These are phyloP conservation scores for Metroxylon sagu DNA, from an alignment of 176 grass and related monocot species.

Conservation along the genomic window DNA sequence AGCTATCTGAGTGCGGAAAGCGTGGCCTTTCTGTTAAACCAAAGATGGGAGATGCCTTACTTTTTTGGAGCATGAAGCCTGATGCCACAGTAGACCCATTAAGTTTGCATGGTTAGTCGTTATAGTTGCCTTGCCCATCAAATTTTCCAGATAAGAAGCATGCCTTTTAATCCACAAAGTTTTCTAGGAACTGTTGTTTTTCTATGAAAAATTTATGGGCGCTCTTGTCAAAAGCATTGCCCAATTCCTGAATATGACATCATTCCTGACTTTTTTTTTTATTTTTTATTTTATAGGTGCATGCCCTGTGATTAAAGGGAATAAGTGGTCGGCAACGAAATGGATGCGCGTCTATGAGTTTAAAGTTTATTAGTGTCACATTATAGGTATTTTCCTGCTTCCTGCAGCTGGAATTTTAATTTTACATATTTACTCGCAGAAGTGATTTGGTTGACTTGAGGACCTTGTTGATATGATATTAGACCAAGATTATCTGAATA, in stretches of 20 bases:
- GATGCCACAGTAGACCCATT: constrained; percentile 12
- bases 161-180: too few relatives aligned
- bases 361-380: not conserved
- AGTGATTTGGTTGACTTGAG: too few relatives aligned
- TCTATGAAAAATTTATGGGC: too few relatives aligned
- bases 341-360: constrained; percentile 6
- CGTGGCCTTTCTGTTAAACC: constrained; percentile 5
- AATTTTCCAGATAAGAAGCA: too few relatives aligned
- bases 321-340: constrained; percentile 12
- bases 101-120: constrained; percentile 13
- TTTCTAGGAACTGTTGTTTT: too few relatives aligned
- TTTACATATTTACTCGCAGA: too few relatives aligned
- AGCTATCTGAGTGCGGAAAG: constrained; percentile 13
- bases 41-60: constrained; percentile 18
- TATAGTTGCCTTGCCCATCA: not conserved
- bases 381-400: too few relatives aligned
- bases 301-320: constrained; percentile 6
- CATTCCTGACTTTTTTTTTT: not conserved
- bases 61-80: constrained; percentile 18
- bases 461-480: too few relatives aligned
- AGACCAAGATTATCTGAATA: too few relatives aligned
- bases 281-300: not conserved
- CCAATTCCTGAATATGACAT: too few relatives aligned
- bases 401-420: too few relatives aligned
- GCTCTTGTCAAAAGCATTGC: too few relatives aligned